These are phyloP conservation scores for Leccinum rimulosum DNA, from an alignment of 768 basidiomycete genomes.

Conservation along the genomic window DNA sequence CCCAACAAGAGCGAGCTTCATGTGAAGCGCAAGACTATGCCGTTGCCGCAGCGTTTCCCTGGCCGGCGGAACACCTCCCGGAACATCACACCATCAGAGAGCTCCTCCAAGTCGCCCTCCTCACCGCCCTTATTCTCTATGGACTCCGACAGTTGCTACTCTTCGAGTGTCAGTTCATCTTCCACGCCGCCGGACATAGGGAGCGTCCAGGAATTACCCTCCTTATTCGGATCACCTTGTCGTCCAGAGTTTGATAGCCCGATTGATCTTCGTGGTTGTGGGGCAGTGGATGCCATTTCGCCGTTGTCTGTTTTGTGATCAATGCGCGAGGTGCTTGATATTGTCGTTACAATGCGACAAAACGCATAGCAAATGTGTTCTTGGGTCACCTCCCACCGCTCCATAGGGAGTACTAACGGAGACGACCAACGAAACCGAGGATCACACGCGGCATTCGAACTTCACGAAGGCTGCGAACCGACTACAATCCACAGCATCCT, in stretches of 20 bases:
- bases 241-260: neutral
- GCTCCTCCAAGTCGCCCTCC: constrained; percentile 4
- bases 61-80: neutral
- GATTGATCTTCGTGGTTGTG: neutral
- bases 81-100: constrained; percentile 6
- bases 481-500: too few species aligned
- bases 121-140: constrained; percentile 4
- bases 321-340: neutral
- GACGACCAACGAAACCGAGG: neutral
- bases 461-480: neutral
- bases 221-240: neutral
- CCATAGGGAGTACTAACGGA: neutral
- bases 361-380: neutral
- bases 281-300: neutral
- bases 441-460: neutral
- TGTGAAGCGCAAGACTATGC: constrained; percentile 2
- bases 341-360: neutral
- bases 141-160: constrained; percentile 1
- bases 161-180: neutral
- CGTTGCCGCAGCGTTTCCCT: constrained; percentile 10
- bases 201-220: neutral
- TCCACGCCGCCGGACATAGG: constrained; percentile 2
- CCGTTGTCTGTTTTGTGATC: neutral
- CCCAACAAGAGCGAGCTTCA: neutral
- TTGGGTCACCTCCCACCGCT: too few species aligned